Evolutionary conservation across 305 asterid genomes (phyloP), one percentile per base, ranked within the genome.

Genomic region (Fraxinus latifolia): DNA sequence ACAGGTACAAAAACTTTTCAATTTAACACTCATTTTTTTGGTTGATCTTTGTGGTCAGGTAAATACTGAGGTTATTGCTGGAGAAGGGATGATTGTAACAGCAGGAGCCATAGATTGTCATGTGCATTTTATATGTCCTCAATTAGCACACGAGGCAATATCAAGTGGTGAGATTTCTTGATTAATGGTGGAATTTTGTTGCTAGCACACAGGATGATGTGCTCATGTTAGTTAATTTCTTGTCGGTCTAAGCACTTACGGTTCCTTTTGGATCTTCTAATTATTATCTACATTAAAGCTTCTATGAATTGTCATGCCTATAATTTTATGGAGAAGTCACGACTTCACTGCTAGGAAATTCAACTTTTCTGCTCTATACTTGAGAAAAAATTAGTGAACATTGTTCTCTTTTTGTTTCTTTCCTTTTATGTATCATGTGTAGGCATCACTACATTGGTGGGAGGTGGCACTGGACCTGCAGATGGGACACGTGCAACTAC

Each of bases 381-480:
- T 6, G 4, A 19, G 29, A 19, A 58, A 58, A 58, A 58, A 58
- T 19, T 58, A 58, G 68, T 58, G 68, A 58, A 58, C 29, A 25
- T 65, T 1, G 5, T 29, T 67, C 34, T 25, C 73, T 67, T 67
- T 23, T 67, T 67, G 33, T 23, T 71, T 81, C 11, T 39, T 17
- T 27, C 17, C 44, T 15, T 47, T 68, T 72, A 67, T 67, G 17
- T 25, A 67, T 76, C 12, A 15, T 70, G 36, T 75, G 76, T 82
- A 95, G 98, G 97, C 73, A 89, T 94, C 90, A 94, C 98, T 74
- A 92, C 98, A 4, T 23, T 95, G 86, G 94, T 94, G 74, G 99
- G 98, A 91, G 98, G 99, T 80, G 99, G 97, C 23, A 92, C 97
- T 15, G 98, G 99, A 85, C 98, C 98, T 84, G 97, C 99, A 81